Conservation (phyloP, 179 eudicot genomes). For the Heliamphora pulchella region DNA sequence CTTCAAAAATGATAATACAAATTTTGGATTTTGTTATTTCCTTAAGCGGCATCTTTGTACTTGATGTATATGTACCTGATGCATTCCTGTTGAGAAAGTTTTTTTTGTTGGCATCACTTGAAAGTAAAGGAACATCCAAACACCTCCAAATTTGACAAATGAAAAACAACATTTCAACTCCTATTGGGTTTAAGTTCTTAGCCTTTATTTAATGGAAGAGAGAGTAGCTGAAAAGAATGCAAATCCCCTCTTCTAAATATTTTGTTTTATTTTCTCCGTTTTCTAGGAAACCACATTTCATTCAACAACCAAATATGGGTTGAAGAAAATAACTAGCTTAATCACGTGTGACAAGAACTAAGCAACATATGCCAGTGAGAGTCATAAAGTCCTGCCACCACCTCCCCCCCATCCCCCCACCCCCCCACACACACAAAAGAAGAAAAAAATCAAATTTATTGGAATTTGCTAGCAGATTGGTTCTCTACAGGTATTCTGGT, state of each 20-base stretch:
- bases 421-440: no score
- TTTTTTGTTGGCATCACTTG: not conserved
- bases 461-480: not conserved
- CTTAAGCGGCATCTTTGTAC: not conserved
- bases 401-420: not conserved
- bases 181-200: no score
- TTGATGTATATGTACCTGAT: not conserved
- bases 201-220: not conserved
- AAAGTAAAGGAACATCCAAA: not conserved
- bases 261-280: not conserved
- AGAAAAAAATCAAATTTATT: not conserved
- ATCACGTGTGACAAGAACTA: not conserved
- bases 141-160: not conserved
- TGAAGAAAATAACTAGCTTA: not conserved
- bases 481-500: not conserved
- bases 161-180: no score
- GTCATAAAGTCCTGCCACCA: not conserved
- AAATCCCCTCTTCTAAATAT: not conserved
- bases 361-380: not conserved
- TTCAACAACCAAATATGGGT: no score
- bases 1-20: not conserved
- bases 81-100: no score
- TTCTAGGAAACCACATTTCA: not conserved
- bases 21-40: not conserved
- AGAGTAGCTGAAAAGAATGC: not conserved